Evolutionary conservation across 2,329 filamentous ascomycete species (phyloP).

Genomic region (Fusarium miscanthi): DNA sequence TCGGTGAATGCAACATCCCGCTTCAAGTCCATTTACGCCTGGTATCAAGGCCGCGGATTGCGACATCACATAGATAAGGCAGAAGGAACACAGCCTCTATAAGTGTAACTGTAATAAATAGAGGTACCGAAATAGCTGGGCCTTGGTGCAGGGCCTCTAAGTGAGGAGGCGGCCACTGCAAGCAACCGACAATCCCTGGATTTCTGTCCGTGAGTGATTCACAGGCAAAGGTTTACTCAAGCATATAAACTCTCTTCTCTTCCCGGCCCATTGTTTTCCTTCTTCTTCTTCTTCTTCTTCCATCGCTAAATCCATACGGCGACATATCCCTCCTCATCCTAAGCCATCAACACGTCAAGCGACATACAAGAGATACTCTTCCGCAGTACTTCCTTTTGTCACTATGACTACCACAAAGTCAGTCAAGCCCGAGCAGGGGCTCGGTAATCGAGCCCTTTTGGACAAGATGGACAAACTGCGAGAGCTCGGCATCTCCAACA

Average conservation of each 20-base stretch:
- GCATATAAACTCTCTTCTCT: background rate
- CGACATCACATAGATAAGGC: background rate
- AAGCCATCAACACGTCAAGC: too few relatives aligned
- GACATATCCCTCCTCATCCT: background rate
- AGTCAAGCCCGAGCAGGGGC: constrained; percentile 12
- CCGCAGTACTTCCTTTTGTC: background rate
- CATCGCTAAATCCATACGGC: background rate
- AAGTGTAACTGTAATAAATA: background rate
- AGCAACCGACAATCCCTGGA: background rate
- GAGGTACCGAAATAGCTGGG: background rate
- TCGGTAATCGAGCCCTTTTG: constrained; percentile 41
- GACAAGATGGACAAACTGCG: constrained; percentile 57
- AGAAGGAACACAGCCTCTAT: background rate
- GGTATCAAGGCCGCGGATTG: background rate
- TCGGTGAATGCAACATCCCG: background rate
- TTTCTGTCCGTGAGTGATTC: background rate
- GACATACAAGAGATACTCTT: background rate
- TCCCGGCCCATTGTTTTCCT: background rate
- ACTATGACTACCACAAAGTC: constrained; percentile 19
- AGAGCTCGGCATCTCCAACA: constrained; percentile 52
- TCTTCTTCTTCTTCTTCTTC: background rate
- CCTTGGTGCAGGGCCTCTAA: background rate
- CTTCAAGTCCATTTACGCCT: background rate
- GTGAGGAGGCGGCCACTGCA: background rate
- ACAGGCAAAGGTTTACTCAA: background rate